A percentile compares a stretch with the other conserved stretches of the same genome.
Evolutionary conservation across 495 filamentous ascomycete genomes (phyloP).

Genomic region (Penicillium manginii): DNA sequence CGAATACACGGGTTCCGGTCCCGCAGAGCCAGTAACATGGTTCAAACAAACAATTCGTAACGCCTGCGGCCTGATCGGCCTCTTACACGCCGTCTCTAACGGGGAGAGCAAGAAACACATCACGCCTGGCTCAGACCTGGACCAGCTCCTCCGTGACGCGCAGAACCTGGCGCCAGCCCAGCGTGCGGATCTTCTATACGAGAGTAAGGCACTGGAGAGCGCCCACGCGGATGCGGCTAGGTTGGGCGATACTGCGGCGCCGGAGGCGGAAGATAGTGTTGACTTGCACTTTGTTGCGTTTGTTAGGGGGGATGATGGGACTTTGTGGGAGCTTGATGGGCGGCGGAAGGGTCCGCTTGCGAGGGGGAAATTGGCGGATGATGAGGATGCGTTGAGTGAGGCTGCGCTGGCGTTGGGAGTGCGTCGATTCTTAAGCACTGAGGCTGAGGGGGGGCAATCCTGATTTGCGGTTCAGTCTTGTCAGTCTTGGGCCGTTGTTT

Average conservation of each 20-base stretch:
- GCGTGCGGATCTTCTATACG: constrained; percentile 73
- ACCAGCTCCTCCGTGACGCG: constrained; percentile 48
- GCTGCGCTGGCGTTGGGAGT: constrained; percentile 65
- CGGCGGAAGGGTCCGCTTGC: constrained; percentile 70
- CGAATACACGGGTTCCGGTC: constrained; percentile 55
- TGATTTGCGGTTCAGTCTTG: constrained; percentile 76
- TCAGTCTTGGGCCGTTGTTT: constrained; percentile 68
- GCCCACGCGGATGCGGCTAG: constrained; percentile 73
- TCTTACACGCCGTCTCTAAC: constrained; percentile 76
- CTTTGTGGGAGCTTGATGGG: constrained; percentile 87
- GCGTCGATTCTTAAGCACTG: constrained; percentile 64
- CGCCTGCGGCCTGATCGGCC: constrained; percentile 82
- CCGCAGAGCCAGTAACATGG: constrained; percentile 73
- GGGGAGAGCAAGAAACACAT: constrained; percentile 53
- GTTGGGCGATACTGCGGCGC: constrained; percentile 73
- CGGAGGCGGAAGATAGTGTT: constrained; percentile 66
- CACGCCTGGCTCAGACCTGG: constrained; percentile 48
- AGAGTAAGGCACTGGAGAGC: constrained; percentile 67
- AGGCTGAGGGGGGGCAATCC: constrained; percentile 56
- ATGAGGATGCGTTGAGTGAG: constrained; percentile 72
- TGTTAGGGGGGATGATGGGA: constrained; percentile 70
- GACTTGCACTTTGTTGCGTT: constrained; percentile 87
- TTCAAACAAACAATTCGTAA: constrained; percentile 90
- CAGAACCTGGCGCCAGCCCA: constrained; percentile 50
- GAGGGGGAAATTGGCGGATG: constrained; percentile 54